Evolutionary conservation across 1,139 yeast species (phyloP), one percentile per base, ranked within the genome.

Genomic region (Kodamaea derodonti): DNA sequence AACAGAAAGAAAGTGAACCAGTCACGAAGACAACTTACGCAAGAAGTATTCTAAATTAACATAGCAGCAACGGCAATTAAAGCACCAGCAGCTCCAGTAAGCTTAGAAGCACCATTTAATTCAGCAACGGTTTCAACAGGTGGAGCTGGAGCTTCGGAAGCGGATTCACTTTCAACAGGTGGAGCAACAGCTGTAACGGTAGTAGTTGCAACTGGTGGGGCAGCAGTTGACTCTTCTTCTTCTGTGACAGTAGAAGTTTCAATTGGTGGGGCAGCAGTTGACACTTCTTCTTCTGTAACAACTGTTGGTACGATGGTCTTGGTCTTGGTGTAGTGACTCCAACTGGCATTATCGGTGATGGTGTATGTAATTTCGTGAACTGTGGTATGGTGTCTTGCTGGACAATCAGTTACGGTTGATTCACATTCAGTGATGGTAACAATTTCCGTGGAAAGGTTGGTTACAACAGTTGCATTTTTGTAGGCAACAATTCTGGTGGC

Each of bases 51-150:
- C n/a, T n/a, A n/a, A n/a, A n/a, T n/a, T 18, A 18, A 18, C 6
- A 9, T 9, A 9, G 22, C 22, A 18, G 22, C 22, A 18, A 9
- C 22, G 61, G 72, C 73, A 56, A 69, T 65, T 55, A 68, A 65
- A 61, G 73, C 74, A 65, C 73, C 74, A 41, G 74, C 75, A 57
- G 69, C 71, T 51, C 68, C 54, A 52, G 71, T 73, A 52, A 66
- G 72, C 52, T 65, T 73, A 53, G 22, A 6, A 7, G 22, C 22
- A 18, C 22, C 22, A 18, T 9, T 6, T 18, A 18, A 18, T 18
- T 7, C 22, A 18, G 22, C 22, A 18, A 18, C 22, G 9, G 22
- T 18, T 18, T 18, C n/a, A n/a, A n/a, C n/a, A n/a, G n/a, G 22
- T 7, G 22, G 9, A 9, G 71, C 46, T 7, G 6, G 14, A 46